Base-by-base conservation (phyloP, 345 rosid genomes). In the Arabidopsis arenosa region DNA sequence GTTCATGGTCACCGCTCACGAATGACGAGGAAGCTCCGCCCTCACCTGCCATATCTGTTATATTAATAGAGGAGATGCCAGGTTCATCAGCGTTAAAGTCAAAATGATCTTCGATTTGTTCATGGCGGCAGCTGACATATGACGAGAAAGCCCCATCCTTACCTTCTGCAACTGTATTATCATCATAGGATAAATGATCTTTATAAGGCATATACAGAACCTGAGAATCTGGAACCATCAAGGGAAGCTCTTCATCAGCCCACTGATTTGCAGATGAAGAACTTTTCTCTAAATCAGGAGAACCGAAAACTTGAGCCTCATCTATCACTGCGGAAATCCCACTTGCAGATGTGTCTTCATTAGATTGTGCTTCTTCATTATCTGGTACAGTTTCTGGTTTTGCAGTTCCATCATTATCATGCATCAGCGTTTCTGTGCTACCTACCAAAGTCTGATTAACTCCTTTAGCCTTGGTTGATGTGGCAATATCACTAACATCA, bases 141-240 rank as follows among this genome's bases (percentile, higher is more conserved):
- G 85, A 80, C 6, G 93, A 85, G 30, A 89, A 82, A 47, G 82
- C 82, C 67, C 76, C 89, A 58, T 81, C 83, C 67, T 73, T 85
- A 36, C 70, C 81, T 81, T 85, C 90, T 56, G 47, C 75, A 63
- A 59, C 78, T 43, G 66, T 43, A 62, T 79, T 82, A 33, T 63
- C 74, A 6, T 62, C 48, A 60, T 39, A 58, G 45, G 72, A 66
- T 64, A 73, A 74, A 33, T 6, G n/a, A 75, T 86, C 95, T 79
- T 81, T 79, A 72, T 82, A 92, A 4, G 96, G 96, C 78, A 90
- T 87, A 75, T 90, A 73, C 55, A 90, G 80, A 82, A 95, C 84
- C 74, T 86, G 84, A 26, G 93, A 86, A 75, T 85, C 84, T 77
- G 80, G 82, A 66, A 86, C 89, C 79, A 74, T 75, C 66, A 80